Base-by-base conservation (phyloP, 495 filamentous ascomycete genomes). In the Melanomma pulvis-pyrius region DNA sequence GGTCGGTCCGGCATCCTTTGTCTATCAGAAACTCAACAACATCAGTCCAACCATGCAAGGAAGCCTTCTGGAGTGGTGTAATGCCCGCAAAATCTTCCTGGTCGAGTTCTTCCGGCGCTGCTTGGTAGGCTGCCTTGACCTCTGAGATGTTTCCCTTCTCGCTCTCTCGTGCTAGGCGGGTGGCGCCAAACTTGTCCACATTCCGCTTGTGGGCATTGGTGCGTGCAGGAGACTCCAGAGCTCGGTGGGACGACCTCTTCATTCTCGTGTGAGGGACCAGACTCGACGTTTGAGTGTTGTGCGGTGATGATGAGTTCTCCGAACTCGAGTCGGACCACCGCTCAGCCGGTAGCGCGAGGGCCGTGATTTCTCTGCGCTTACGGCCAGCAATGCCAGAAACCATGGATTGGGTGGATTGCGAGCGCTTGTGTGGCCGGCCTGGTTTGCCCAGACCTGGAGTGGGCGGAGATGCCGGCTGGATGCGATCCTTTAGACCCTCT, bases 41-140 rank as follows among this genome's bases (percentile, higher is more conserved):
- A 39, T 92, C 86, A 6, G 84, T 85, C 72, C 87, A 87, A 8
- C 94, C 94, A 67, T 92, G 86, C 17, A 98, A 81, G 52, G 92
- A 86, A 4, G 93, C 92, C 68, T 94, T 92, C 72, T 98, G 94
- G 34, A 98, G 79, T 56, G 94, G 96, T 8, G 92, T 92, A 74
- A 98, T 97, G 24, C 90, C 91, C 13, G 93, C 96, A 76, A 96
- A 92, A 72, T 98, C 96, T 46, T 90, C 86, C 53, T 92, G 83
- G 74, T 98, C 90, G 55, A 98, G 78, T 77, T 97, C 91, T 55
- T 93, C 88, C 1, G 90, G 92, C 24, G 90, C 86, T 71, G 93
- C 89, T 5, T 86, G 80, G 32, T 91, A 80, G 59, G 89, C 81
- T 51, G 82, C 79, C 70, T 88, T 89, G 12, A 88, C 90, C 12